Base-by-base conservation (phyloP, 108 stramenopile genomes). In the Pseudonitzschia delicatissima region DNA sequence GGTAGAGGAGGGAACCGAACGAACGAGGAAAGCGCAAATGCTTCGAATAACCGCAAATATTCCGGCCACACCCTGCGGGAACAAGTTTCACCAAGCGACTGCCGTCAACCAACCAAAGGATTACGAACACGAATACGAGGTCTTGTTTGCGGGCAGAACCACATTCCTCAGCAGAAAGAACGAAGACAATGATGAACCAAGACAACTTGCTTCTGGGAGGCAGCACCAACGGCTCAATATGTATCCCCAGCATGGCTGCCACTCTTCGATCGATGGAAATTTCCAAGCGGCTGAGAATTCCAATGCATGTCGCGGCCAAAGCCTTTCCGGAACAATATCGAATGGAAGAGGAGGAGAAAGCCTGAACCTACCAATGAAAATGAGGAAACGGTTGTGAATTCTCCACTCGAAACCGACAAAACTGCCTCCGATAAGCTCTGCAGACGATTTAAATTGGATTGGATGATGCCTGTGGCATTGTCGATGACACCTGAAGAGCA, bases 241-340 rank as follows among this genome's bases (percentile, higher is more conserved):
- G 66, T 52, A 52, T 67, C 32, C 42, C 73, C 1, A 66, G 40
- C 21, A 48, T 74, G 73, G 73, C 55, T 25, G 64, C 66, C 1
- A 67, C 73, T 5, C 42, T 74, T 3, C 23, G n/a, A 0, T 20
- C 66, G 2, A 31, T 74, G 31, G 53, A 66, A 8, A 27, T 74
- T 1, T 40, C 66, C 12, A 31, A 62, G 37, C 66, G 66, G 37
- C 66, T 74, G 13, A 45, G 64, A 34, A 67, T 74, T 26, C 73
- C 73, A 11, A 2, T 33, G 17, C 73, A 74, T 52, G 66, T 74
- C 18, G 66, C 61, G 17, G 62, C 48, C 1, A 8, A 35, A 4
- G 28, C 49, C 9, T 20, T 58, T 39, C 40, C 57, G 21, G 20
- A 42, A 3, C 35, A 39, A 4, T 8, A n/a, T 59, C 18, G 13